Evolutionary conservation across 2,329 filamentous ascomycete species (phyloP).

Genomic region (Monilinia fructicola): DNA sequence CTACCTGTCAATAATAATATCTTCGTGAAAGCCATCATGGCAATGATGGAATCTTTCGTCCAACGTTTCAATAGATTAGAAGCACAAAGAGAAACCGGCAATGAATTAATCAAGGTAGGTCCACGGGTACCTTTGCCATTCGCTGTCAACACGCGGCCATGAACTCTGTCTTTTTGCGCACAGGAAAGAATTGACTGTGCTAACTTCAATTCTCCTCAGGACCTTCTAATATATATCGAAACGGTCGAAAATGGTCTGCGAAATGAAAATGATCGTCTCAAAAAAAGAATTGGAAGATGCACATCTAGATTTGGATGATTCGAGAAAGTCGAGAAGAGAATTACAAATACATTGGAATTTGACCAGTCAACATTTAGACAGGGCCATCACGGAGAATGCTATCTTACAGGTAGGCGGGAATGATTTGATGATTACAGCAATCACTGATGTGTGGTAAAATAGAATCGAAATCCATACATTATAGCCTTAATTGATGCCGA

Average conservation of each 20-base stretch:
- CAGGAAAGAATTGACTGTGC: not conserved
- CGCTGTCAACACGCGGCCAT: not conserved
- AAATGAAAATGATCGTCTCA: conserved; percentile 48
- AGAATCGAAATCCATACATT: conserved; percentile 56
- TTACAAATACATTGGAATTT: conserved; percentile 50
- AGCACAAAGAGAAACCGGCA: conserved; percentile 44
- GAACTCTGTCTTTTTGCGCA: not conserved
- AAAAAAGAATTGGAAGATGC: conserved; percentile 45
- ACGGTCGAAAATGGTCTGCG: conserved; percentile 46
- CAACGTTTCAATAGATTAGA: conserved; percentile 49
- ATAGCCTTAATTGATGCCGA: conserved; percentile 63
- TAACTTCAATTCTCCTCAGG: conserved; percentile 41
- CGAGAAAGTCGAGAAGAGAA: conserved; percentile 50
- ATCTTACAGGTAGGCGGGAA: conserved; percentile 48
- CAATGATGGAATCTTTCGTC: conserved; percentile 48
- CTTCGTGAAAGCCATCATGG: conserved; percentile 12
- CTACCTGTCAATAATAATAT: not conserved
- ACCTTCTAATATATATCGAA: conserved; percentile 50
- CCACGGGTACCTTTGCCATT: not conserved
- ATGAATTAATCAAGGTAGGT: conserved; percentile 50
- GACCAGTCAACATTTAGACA: conserved; percentile 43
- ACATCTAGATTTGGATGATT: conserved; percentile 52
- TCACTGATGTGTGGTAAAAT: conserved; percentile 15
- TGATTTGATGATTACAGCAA: not conserved
- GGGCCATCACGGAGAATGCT: conserved; percentile 44